Conservation (phyloP, 179 eudicot species). For the Corrigiola litoralis region DNA sequence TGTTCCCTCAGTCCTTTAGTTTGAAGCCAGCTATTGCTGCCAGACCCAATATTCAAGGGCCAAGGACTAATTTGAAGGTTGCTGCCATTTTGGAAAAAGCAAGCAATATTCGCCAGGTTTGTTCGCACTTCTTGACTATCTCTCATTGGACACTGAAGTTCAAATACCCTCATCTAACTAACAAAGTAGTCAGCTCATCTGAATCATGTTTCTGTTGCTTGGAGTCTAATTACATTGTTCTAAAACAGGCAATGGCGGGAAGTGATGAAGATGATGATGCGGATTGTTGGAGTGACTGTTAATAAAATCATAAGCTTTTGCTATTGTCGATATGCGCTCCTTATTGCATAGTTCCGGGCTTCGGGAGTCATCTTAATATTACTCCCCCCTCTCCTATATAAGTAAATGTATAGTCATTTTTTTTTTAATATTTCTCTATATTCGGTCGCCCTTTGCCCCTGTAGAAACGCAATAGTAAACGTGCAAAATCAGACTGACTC, state of each 20-base stretch:
- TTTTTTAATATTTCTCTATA: background rate
- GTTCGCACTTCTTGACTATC: background rate
- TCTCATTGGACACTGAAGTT: background rate
- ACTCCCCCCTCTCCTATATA: background rate
- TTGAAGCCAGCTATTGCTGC: slow-evolving; percentile 67
- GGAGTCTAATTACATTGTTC: background rate
- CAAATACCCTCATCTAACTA: background rate
- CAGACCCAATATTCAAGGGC: slow-evolving; percentile 84
- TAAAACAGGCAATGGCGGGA: slow-evolving; percentile 84
- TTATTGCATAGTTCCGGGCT: slow-evolving; percentile 16
- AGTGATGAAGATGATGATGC: slow-evolving; percentile 90
- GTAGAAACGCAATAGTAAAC: slow-evolving; percentile 2
- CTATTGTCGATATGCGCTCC: slow-evolving; percentile 14
- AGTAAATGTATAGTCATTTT: slow-evolving; percentile 22
- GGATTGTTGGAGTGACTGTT: slow-evolving; percentile 88
- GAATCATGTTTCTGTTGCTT: background rate
- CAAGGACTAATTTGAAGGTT: slow-evolving; percentile 81
- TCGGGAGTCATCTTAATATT: slow-evolving; percentile 2
- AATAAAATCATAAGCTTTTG: slow-evolving; percentile 11
- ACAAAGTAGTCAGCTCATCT: background rate
- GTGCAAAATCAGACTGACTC: slow-evolving; percentile 13
- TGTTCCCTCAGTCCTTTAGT: slow-evolving; percentile 65
- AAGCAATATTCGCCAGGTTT: slow-evolving; percentile 89
- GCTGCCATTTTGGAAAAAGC: slow-evolving; percentile 98
- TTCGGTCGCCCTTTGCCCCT: too few species aligned